These are phyloP conservation scores for Gynostemma pentaphyllum DNA, from an alignment of 306 rosid genomes.

Conservation along the genomic window DNA sequence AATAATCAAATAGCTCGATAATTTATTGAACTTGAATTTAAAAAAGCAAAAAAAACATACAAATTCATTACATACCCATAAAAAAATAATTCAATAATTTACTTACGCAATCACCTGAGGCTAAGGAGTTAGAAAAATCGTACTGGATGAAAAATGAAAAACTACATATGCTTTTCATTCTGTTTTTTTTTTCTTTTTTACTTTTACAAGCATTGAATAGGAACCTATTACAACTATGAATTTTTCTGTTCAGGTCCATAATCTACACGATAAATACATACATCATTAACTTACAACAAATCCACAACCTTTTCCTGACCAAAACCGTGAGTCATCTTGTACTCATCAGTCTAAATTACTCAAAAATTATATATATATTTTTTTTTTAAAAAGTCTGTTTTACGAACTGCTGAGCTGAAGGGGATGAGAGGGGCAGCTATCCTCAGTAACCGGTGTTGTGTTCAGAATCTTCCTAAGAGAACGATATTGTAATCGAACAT, in stretches of 20 bases:
- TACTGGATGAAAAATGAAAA: background rate
- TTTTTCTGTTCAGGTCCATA: background rate
- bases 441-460: constrained; percentile 24
- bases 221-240: background rate
- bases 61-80: too few relatives aligned
- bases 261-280: background rate
- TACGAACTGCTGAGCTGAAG: constrained; percentile 53
- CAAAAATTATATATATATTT: background rate
- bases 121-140: too few relatives aligned
- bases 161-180: background rate
- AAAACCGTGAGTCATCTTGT: background rate
- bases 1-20: too few relatives aligned
- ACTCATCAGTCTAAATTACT: background rate
- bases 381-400: background rate
- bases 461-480: constrained; percentile 71
- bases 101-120: too few relatives aligned
- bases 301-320: background rate
- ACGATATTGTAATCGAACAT: constrained; percentile 87
- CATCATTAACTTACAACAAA: background rate
- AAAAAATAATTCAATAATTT: too few relatives aligned
- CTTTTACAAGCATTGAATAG: background rate
- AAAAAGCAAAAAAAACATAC: too few relatives aligned
- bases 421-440: constrained; percentile 34
- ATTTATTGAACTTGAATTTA: too few relatives aligned
- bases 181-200: too few relatives aligned